Conservation (phyloP, 306 rosid genomes). For the Sindora glabra region DNA sequence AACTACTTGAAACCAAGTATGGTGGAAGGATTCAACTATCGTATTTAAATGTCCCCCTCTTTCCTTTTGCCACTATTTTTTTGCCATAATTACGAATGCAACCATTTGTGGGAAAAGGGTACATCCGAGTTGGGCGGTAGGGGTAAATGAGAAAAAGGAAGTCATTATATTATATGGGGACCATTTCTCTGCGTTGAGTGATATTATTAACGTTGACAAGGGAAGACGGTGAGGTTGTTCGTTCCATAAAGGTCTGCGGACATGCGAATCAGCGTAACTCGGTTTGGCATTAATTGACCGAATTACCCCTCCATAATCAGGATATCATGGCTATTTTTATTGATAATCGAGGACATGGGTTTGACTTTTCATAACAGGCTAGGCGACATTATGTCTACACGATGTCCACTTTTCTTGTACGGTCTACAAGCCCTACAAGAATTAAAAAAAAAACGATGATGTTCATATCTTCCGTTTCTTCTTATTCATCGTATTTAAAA, state of each 20-base stretch:
- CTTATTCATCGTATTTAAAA: too few species aligned
- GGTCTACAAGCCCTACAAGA: too few species aligned
- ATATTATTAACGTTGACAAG: not conserved
- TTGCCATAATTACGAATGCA: not conserved
- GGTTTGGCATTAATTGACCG: slow-evolving; percentile 5
- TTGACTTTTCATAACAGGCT: slow-evolving; percentile 9
- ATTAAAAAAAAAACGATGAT: too few species aligned
- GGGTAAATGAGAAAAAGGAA: not conserved
- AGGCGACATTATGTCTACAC: not conserved
- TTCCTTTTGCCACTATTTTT: slow-evolving; percentile 7
- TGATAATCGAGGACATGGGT: not conserved
- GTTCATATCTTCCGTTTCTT: too few species aligned
- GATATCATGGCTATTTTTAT: not conserved
- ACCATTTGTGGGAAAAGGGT: not conserved
- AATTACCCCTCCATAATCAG: not conserved
- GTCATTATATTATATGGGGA: not conserved
- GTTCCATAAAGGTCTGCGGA: slow-evolving; percentile 18
- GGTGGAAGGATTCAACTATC: slow-evolving; percentile 10
- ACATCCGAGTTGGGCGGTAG: not conserved
- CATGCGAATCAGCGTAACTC: slow-evolving; percentile 10
- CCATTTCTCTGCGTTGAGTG: not conserved
- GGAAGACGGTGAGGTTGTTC: not conserved
- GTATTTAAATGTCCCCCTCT: slow-evolving; percentile 11
- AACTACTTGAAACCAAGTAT: not conserved
- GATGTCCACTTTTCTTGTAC: not conserved